Conservation (phyloP, 306 rosid genomes). For the Pyrus pyrifolia region DNA sequence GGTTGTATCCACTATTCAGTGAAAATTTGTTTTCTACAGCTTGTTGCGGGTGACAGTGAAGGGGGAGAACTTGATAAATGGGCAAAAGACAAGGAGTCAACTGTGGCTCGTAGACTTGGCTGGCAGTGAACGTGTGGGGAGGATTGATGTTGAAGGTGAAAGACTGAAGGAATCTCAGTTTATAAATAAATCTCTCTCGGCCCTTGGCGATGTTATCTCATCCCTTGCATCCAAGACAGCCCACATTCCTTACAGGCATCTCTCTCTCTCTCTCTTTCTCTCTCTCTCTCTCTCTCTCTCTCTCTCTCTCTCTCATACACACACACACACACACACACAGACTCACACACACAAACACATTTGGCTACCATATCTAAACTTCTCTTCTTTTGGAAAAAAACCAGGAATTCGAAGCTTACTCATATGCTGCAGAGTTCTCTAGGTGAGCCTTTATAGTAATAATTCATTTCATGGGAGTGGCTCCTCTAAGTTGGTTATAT, state of each 20-base stretch:
- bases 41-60: conserved; percentile 77
- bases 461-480: background rate
- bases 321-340: background rate
- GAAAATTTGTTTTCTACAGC: conserved; percentile 42
- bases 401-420: conserved; percentile 94
- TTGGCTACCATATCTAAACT: conserved; percentile 14
- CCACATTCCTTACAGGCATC: conserved; percentile 83
- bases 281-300: background rate
- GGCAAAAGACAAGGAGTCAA: conserved; percentile 77
- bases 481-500: background rate
- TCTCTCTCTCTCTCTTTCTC: conserved; percentile 18
- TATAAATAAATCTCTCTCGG: conserved; percentile 91
- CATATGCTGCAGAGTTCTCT: conserved; percentile 94
- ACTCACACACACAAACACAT: background rate
- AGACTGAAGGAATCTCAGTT: conserved; percentile 95
- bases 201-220: conserved; percentile 92
- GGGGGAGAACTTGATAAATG: conserved; percentile 69
- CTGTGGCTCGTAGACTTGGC: conserved; percentile 99
- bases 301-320: background rate
- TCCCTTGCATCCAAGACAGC: conserved; percentile 90
- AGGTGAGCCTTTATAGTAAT: conserved; percentile 40
- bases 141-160: conserved; percentile 96
- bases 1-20: conserved; percentile 4
- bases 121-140: conserved; percentile 97
- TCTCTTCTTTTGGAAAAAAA: conserved; percentile 12